Evolutionary conservation across 2,329 filamentous ascomycete species (phyloP).

Genomic region (Anthostomella pinea): DNA sequence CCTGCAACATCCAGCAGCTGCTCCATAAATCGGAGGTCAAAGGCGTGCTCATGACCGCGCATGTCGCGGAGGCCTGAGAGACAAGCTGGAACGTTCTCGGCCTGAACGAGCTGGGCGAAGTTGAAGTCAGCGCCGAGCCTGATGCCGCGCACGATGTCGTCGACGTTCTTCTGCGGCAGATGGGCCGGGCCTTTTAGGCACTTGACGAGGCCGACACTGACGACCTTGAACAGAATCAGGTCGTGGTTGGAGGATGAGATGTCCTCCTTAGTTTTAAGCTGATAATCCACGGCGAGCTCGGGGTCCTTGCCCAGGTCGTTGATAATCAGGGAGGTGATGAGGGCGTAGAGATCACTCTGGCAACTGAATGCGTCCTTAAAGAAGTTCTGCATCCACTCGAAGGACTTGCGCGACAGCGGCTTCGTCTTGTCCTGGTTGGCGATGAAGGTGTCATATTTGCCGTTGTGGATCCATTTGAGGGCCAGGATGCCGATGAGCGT

Average conservation of each 20-base stretch:
- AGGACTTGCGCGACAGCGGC: conserved; percentile 28
- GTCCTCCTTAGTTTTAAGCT: conserved; percentile 16
- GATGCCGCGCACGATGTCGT: conserved; percentile 33
- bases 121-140: conserved; percentile 36
- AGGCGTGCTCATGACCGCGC: conserved; percentile 25
- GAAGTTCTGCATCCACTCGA: conserved; percentile 26
- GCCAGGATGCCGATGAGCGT: conserved; percentile 36
- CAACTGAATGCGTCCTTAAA: conserved; percentile 18
- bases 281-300: conserved; percentile 24
- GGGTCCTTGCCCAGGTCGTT: conserved; percentile 39
- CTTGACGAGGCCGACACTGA: conserved; percentile 25
- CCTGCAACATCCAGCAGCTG: conserved; percentile 38
- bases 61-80: conserved; percentile 27
- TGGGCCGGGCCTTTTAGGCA: conserved; percentile 28
- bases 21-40: conserved; percentile 35
- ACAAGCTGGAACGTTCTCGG: conserved; percentile 33
- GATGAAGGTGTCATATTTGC: conserved; percentile 34
- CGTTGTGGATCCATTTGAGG: conserved; percentile 35
- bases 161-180: conserved; percentile 19
- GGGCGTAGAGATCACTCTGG: conserved; percentile 24
- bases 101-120: conserved; percentile 37
- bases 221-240: conserved; percentile 29
- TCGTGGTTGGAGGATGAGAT: conserved; percentile 30
- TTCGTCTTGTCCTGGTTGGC: conserved; percentile 22
- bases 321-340: conserved; percentile 34